phyloP scores from a whole-genome alignment of 73 alveolate species.

The Symbiodinium natans region DNA sequence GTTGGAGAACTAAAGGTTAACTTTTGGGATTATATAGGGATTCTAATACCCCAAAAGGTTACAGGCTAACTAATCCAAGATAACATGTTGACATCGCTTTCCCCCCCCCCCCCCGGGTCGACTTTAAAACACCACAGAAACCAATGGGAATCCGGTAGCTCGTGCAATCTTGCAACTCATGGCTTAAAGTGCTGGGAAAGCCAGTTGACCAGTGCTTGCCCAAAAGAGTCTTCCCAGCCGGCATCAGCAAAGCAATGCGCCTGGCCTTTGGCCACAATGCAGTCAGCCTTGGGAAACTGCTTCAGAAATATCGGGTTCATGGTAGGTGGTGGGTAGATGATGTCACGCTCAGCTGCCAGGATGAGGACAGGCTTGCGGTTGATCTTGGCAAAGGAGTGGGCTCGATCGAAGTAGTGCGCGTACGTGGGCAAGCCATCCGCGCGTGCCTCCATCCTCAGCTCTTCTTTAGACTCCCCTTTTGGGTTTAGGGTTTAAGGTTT shows the following conservation, averaged over 20 bases:
- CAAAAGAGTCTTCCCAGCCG: neutral
- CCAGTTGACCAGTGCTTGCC: neutral
- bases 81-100: too few relatives aligned
- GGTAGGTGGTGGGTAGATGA: neutral
- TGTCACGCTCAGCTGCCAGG: neutral
- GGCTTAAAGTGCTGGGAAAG: neutral
- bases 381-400: neutral
- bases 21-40: too few relatives aligned
- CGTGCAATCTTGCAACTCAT: neutral
- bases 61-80: too few relatives aligned
- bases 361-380: neutral
- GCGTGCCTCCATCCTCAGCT: neutral
- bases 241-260: neutral
- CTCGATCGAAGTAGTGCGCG: neutral
- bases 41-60: too few relatives aligned
- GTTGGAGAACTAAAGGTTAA: too few relatives aligned
- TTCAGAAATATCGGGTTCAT: neutral
- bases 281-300: neutral
- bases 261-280: slow-evolving; percentile 5
- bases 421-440: neutral
- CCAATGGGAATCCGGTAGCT: too few relatives aligned
- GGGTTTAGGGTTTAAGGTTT: too few relatives aligned
- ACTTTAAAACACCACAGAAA: too few relatives aligned
- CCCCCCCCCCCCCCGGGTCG: too few relatives aligned
- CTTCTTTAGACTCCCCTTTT: neutral